Evolutionary conservation across 2,329 filamentous ascomycete genomes (phyloP).

Genomic region (Calonectria pauciramosa): DNA sequence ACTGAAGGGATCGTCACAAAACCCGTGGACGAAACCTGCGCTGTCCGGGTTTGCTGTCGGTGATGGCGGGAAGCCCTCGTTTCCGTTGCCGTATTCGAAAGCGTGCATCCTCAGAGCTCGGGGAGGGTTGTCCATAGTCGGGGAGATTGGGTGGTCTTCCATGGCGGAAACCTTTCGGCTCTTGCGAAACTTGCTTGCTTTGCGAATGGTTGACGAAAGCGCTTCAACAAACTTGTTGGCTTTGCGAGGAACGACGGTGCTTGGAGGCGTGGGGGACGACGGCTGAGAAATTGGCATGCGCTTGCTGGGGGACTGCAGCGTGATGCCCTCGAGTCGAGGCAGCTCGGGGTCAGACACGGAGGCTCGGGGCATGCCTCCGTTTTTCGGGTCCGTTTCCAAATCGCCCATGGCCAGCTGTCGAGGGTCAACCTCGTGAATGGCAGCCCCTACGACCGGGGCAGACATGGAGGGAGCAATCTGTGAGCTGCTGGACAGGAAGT

Average conservation of each 20-base stretch:
- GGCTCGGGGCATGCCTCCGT: constrained; percentile 46
- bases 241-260: constrained; percentile 46
- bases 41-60: constrained; percentile 45
- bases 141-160: constrained; percentile 48
- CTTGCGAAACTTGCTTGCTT: constrained; percentile 53
- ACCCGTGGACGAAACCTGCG: constrained; percentile 52
- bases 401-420: constrained; percentile 43
- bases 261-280: constrained; percentile 51
- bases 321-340: constrained; percentile 62
- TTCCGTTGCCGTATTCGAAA: constrained; percentile 40
- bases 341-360: constrained; percentile 64
- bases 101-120: constrained; percentile 51
- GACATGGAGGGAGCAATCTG: constrained; percentile 44
- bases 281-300: constrained; percentile 48
- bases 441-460: constrained; percentile 25
- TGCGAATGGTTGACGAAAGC: constrained; percentile 57
- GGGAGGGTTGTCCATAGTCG: constrained; percentile 50
- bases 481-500: constrained; percentile 53
- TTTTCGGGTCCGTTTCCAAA: constrained; percentile 33
- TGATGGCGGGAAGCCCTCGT: constrained; percentile 43
- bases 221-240: constrained; percentile 58
- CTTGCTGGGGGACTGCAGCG: constrained; percentile 55
- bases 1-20: constrained; percentile 56
- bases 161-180: constrained; percentile 41
- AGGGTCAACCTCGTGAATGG: constrained; percentile 48